phyloP scores from a whole-genome alignment of 2,329 filamentous ascomycete species.

The Periconia sp. region DNA sequence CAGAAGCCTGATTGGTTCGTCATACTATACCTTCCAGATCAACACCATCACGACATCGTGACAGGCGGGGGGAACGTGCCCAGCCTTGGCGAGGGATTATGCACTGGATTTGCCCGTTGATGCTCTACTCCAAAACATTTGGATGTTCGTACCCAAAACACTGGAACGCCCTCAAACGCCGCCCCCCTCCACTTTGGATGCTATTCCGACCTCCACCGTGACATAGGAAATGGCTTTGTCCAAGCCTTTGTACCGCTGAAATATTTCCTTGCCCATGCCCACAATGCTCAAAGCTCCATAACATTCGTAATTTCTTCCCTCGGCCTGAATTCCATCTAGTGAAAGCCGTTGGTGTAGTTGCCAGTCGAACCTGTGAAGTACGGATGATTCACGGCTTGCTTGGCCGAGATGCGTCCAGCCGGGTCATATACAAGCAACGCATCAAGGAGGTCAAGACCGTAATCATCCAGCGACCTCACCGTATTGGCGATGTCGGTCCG shows the following conservation, averaged over 20 bases:
- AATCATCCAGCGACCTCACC: slow-evolving; percentile 74
- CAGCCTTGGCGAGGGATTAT: no score
- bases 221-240: slow-evolving; percentile 27
- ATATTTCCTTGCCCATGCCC: no score
- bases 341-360: slow-evolving; percentile 42
- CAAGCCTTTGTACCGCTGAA: no score
- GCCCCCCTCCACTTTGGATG: no score
- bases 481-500: slow-evolving; percentile 70
- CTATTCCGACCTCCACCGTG: slow-evolving; percentile 5
- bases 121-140: no score
- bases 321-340: slow-evolving; percentile 27
- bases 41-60: no score
- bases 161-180: slow-evolving; percentile 22
- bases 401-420: slow-evolving; percentile 84
- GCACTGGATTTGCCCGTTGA: no score
- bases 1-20: slow-evolving; percentile 18
- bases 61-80: no score
- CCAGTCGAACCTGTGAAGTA: slow-evolving; percentile 70
- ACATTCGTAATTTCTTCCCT: slow-evolving; percentile 35
- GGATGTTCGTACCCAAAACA: slow-evolving; percentile 28
- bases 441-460: slow-evolving; percentile 71
- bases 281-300: slow-evolving; percentile 31
- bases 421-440: slow-evolving; percentile 85
- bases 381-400: slow-evolving; percentile 82
- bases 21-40: no score